Evolutionary conservation across 129 eudicot genomes (phyloP).

Genomic region (Flaveria ramosissima): DNA sequence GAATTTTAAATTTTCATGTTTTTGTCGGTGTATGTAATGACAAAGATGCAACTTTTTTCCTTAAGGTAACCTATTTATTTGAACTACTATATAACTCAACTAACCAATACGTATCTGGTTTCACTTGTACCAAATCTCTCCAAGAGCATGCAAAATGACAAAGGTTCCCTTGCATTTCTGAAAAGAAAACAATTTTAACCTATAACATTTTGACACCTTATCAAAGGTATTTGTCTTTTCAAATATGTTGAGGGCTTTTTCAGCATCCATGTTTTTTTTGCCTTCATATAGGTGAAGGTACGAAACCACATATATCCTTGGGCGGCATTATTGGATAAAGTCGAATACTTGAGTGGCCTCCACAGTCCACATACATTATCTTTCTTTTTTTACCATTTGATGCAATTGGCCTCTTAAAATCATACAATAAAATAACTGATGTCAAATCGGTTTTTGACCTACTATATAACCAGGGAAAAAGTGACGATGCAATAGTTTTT

Average conservation of each 20-base stretch:
- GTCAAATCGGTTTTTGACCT: background rate
- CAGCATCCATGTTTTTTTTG: background rate
- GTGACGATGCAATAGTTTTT: background rate
- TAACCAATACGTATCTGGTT: background rate
- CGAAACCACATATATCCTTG: background rate
- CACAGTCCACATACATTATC: background rate
- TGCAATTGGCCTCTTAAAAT: background rate
- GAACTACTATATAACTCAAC: background rate
- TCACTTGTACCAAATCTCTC: background rate
- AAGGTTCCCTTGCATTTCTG: background rate
- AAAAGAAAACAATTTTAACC: background rate
- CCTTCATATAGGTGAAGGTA: background rate
- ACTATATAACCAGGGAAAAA: background rate
- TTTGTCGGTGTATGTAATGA: background rate
- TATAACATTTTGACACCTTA: background rate
- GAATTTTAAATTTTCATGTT: background rate
- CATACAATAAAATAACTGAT: background rate
- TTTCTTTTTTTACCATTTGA: background rate
- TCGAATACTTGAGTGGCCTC: background rate
- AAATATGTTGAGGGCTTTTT: background rate
- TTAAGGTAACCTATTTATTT: background rate
- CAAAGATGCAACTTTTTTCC: background rate
- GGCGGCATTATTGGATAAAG: background rate
- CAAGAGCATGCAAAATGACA: background rate
- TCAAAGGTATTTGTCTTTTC: background rate